Evolutionary conservation across 495 filamentous ascomycete genomes (phyloP), one percentile per base, ranked within the genome.

Genomic region (Aspergillus saccharolyticus): DNA sequence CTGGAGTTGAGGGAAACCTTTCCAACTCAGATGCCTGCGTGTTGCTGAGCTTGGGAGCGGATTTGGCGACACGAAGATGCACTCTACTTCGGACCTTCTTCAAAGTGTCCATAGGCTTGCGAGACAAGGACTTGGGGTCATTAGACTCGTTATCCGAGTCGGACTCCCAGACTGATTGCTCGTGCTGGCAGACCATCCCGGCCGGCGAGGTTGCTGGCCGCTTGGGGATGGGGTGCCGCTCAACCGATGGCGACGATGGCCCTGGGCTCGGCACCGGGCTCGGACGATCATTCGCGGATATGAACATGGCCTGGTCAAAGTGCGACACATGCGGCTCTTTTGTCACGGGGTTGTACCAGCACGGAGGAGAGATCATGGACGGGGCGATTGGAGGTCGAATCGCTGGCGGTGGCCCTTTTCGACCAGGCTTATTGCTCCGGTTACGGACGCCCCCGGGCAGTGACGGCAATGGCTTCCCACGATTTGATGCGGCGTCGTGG

Each of bases 141-240:
- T 66, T 53, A 0, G 69, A 74, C 52, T 76, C 75, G 15, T 57
- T 69, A 16, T 78, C 75, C 0, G 75, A 78, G 52, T 78, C 75
- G 0, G 75, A 77, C 48, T 78, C 75, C 75, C 75, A 78, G 0
- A 78, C 72, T 0, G 75, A 78, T 25, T 76, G 75, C 52, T 78
- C 75, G 17, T 66, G 66, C 57, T 70, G 62, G 33, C 17, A 17
- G 12, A 28, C 24, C 16, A 64, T 64, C 17, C 72, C 80, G 61
- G 66, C 79, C 20, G 71, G 73, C 50, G 66, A 81, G 15, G 65
- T 80, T 18, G 65, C 81, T 9, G 67, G 77, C 48, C 62, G 63
- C 52, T 64, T 76, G 61, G 55, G 71, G 28, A 68, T 78, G 58
- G 64, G 63, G 22, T 71, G 69, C 9, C 73, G 63, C 4, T 75